Base-by-base conservation (phyloP, 352 stramenopile genomes). In the Blastocystis sp. region DNA sequence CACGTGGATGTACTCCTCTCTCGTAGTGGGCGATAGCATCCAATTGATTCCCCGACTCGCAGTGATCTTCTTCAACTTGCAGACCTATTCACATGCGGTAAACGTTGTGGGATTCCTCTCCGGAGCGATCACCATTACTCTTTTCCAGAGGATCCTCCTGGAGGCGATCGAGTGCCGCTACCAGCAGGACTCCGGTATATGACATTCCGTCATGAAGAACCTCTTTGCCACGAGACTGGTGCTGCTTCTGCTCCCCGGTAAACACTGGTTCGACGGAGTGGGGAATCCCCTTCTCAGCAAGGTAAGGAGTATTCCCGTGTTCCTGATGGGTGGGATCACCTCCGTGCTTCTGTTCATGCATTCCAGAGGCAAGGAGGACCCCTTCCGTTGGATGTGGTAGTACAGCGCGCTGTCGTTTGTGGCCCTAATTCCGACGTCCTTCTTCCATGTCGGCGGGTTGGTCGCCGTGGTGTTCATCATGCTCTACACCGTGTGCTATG, bases 61-160 rank as follows among this genome's bases (percentile, higher is more conserved):
- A 7, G 6, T 57, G 48, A 57, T 57, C 48, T 7, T 57, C 14
- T 57, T 57, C 48, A 57, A 57, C 14, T 57, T 7, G 48, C 6
- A 57, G 48, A 14, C 48, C 6, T 79, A 79, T 63, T 62, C 43
- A 3, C 43, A 40, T 14, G 40, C 42, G 21, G 28, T 79, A 34
- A 43, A 48, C 40, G 69, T 40, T 3, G 63, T 79, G 2, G 69
- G 69, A 24, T 62, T 62, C n/a, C 43, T 64, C 9, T 43, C 60
- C 3, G 60, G 45, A 34, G 19, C 69, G 24, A 79, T 79, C 38
- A 43, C 17, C 1, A 79, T 79, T 19, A 40, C 45, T 24, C 21
- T 79, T 1, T 79, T 79, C 69, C 60, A 79, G 11, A 7, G 57
- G 11, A 60, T 79, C 28, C 38, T 79, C 17, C n/a, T 79, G 2